These are phyloP conservation scores for Neopestalotiopsis clavispora DNA, from an alignment of 2,329 filamentous ascomycete genomes.

Conservation along the genomic window DNA sequence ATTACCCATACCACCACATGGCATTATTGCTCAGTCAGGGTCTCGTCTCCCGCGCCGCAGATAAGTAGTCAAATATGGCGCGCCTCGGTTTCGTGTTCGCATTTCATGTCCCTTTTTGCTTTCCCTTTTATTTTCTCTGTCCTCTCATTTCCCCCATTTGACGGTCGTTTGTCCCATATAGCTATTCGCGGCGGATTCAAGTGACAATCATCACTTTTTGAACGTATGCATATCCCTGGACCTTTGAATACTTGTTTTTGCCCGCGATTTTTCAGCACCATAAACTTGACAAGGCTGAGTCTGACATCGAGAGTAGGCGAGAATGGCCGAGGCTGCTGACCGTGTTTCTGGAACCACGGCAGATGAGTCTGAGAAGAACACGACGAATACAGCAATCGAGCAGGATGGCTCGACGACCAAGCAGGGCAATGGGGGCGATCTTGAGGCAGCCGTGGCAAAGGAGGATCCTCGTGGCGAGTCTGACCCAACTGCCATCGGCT, in stretches of 20 bases:
- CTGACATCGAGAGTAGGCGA: background rate
- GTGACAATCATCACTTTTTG: no score
- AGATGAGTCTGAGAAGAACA: background rate
- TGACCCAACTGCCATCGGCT: conserved; percentile 59
- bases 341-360: background rate
- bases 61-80: no score
- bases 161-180: no score
- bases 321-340: background rate
- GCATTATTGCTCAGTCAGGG: no score
- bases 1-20: no score
- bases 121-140: no score
- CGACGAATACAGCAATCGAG: background rate
- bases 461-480: conserved; percentile 21
- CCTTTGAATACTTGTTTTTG: background rate
- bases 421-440: background rate
- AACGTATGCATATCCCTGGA: no score
- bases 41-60: no score
- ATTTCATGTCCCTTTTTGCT: no score
- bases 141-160: no score
- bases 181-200: no score
- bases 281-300: background rate
- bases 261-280: background rate
- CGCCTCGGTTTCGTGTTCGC: no score
- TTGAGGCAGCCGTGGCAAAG: conserved; percentile 5
- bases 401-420: background rate